Conservation (phyloP, 371 early-diverging fungal genomes). For the Mucor indicus region DNA sequence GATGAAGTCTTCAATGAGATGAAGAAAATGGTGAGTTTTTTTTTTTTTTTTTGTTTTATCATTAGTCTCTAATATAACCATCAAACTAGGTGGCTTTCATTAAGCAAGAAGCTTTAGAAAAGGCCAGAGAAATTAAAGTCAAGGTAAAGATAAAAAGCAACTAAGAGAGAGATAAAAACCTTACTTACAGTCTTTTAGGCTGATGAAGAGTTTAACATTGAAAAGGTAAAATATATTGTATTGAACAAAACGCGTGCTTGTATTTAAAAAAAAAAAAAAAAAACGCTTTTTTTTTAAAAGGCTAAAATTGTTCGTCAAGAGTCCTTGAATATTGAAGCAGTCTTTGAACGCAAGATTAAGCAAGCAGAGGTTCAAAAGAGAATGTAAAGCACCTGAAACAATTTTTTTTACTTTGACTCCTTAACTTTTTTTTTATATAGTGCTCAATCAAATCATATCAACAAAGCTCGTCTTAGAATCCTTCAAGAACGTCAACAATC, state of each 20-base stretch:
- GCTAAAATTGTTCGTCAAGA: constrained; percentile 93
- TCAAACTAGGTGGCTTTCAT: constrained; percentile 82
- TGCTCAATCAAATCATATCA: constrained; percentile 91
- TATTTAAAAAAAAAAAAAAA: no score
- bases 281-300: no score
- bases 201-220: constrained; percentile 98
- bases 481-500: constrained; percentile 87
- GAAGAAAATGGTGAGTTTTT: constrained; percentile 74
- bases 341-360: constrained; percentile 87
- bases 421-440: no score
- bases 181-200: constrained; percentile 73
- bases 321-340: constrained; percentile 83
- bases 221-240: constrained; percentile 85
- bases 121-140: constrained; percentile 97
- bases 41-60: neutral
- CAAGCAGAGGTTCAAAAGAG: constrained; percentile 86
- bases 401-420: no score
- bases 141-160: no score
- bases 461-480: constrained; percentile 90
- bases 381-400: constrained; percentile 62
- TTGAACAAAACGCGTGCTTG: no score
- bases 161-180: no score
- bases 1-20: constrained; percentile 88
- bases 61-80: neutral
- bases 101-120: constrained; percentile 97